phyloP scores from a whole-genome alignment of 1,139 yeast genomes.

The Nakaseomyces delphensis region DNA sequence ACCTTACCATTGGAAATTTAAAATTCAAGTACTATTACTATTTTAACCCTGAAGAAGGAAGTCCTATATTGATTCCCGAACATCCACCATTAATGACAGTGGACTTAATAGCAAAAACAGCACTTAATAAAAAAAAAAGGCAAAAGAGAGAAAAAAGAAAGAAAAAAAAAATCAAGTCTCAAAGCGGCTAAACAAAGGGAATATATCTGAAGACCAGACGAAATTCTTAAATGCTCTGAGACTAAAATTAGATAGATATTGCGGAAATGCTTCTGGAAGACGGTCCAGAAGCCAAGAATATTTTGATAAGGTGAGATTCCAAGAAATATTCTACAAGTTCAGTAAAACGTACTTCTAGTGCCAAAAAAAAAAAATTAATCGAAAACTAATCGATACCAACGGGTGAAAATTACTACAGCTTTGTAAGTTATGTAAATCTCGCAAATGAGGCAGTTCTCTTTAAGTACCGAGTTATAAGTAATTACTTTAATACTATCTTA shows the following conservation, averaged over 20 bases:
- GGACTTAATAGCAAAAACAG: neutral
- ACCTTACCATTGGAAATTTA: neutral
- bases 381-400: too few species aligned
- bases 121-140: neutral
- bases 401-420: too few species aligned
- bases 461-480: too few species aligned
- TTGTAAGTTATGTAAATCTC: too few species aligned
- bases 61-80: neutral
- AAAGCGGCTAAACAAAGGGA: neutral
- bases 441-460: too few species aligned
- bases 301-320: constrained; percentile 29
- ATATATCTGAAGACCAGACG: neutral
- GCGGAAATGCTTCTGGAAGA: constrained; percentile 17
- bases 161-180: neutral
- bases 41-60: constrained; percentile 3
- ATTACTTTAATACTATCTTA: too few species aligned
- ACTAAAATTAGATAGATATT: constrained; percentile 20
- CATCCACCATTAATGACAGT: constrained; percentile 3
- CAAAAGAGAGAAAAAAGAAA: neutral
- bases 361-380: too few species aligned
- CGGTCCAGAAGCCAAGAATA: constrained; percentile 25
- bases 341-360: constrained; percentile 25
- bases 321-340: constrained; percentile 30
- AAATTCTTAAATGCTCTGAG: constrained; percentile 16
- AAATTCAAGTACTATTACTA: constrained; percentile 3